Evolutionary conservation across 2,329 filamentous ascomycete species (phyloP), one percentile per base, ranked within the genome.

Genomic region (Ceratocystis papillata): DNA sequence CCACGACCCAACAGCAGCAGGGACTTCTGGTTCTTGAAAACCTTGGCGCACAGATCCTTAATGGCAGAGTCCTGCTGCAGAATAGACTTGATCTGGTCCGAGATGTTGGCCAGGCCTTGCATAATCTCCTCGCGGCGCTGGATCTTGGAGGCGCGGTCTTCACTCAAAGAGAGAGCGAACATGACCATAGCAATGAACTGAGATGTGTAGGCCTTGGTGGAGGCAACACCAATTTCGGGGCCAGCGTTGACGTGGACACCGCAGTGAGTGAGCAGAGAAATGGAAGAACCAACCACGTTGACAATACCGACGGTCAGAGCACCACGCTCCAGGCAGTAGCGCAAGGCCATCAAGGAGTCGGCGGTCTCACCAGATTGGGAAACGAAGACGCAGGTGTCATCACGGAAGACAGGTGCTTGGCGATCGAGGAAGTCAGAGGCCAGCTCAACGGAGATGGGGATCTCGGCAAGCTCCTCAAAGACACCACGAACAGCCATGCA

Each of bases 121-220:
- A 99, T 96, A 74, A 99, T 97, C 78, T 96, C 92, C 77, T 94
- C 86, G 41, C 94, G 88, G 74, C 93, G 86, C 80, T 88, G 85
- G 73, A 88, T 84, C 85, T 99, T 99, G 71, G 91, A 96, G 53
- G 92, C 90, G 72, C 94, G 90, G 77, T 99, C 94, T 79, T 99
- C 94, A 73, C 90, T 94, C 67, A 99, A 84, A 37, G 92, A 96
- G 70, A 99, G 82, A 5, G 94, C 94, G 73, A 99, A 97, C 94
- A 99, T 99, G 79, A 97, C 89, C 91, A 99, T 96, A 76, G 94
- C 96, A 74, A 99, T 90, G 77, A 97, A 99, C 77, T 99, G 94
- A 60, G 94, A 97, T 15, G 94, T 99, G 80, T 99, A 99, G 48
- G 94, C 94, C 83, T 99, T 99, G 77, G 94, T 99, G 60, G 93